Conservation (phyloP, 1,284 basidiomycete species). For the Cutaneotrichosporon mucoides region DNA sequence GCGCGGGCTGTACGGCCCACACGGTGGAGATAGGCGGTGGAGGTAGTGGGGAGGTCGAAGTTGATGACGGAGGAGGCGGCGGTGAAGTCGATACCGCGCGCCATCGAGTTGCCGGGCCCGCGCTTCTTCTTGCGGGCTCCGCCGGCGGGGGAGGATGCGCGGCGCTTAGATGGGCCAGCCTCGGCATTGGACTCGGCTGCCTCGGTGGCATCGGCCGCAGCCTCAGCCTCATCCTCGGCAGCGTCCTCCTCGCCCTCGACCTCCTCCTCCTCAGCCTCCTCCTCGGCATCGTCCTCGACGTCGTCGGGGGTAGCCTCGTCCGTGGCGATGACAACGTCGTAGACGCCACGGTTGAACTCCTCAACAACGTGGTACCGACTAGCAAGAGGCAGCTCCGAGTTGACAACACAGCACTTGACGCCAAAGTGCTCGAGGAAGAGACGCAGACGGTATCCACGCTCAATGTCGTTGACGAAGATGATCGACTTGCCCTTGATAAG, state of each 20-base stretch:
- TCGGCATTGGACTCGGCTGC: constrained; percentile 47
- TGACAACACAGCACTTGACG: constrained; percentile 92
- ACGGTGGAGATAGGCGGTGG: constrained; percentile 91
- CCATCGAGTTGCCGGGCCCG: constrained; percentile 87
- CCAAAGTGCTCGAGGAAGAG: constrained; percentile 98
- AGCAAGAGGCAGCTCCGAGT: constrained; percentile 92
- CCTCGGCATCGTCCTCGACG: constrained; percentile 50
- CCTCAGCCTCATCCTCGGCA: constrained; percentile 25
- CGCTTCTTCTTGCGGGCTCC: constrained; percentile 30
- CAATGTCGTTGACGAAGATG: constrained; percentile 95
- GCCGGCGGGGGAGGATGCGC: constrained; percentile 28
- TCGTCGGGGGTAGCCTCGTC: constrained; percentile 70
- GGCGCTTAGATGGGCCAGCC: constrained; percentile 42
- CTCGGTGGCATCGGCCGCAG: too few relatives aligned
- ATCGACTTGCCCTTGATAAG: constrained; percentile 95
- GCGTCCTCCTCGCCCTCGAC: constrained; percentile 34
- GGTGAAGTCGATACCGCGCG: constrained; percentile 94
- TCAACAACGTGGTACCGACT: constrained; percentile 97
- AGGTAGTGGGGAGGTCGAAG: constrained; percentile 88
- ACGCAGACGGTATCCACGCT: constrained; percentile 89
- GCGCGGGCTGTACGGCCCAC: constrained; percentile 95
- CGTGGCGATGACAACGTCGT: constrained; percentile 97
- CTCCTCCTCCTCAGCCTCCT: constrained; percentile 43
- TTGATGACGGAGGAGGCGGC: constrained; percentile 97
- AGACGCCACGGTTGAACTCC: constrained; percentile 98